These are phyloP conservation scores for Hura crepitans DNA, from an alignment of 441 rosid genomes.

Conservation along the genomic window DNA sequence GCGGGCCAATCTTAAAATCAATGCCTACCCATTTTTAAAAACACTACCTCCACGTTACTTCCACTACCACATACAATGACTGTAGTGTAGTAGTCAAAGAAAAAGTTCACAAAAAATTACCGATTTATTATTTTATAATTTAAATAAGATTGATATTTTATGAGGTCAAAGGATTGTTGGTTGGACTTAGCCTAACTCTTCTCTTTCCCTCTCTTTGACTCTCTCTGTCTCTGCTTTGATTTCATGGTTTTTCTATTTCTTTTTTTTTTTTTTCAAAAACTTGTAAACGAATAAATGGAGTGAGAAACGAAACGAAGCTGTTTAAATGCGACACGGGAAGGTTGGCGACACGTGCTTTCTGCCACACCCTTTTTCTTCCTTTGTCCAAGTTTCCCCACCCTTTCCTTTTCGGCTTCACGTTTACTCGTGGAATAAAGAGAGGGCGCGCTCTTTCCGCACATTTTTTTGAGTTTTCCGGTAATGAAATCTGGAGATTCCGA, in stretches of 20 bases:
- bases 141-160: too few relatives aligned
- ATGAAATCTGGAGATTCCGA: conserved; percentile 11
- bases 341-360: conserved; percentile 38
- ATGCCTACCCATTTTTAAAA: background rate
- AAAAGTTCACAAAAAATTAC: background rate
- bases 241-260: too few relatives aligned
- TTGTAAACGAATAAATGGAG: background rate
- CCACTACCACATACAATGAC: too few relatives aligned
- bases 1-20: background rate
- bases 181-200: too few relatives aligned
- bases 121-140: too few relatives aligned
- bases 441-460: background rate
- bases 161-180: too few relatives aligned
- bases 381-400: conserved; percentile 15
- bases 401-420: background rate
- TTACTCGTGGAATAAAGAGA: background rate
- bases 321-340: conserved; percentile 13
- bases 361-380: conserved; percentile 14
- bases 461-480: background rate
- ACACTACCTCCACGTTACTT: background rate
- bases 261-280: too few relatives aligned
- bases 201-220: too few relatives aligned
- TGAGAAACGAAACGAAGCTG: background rate
- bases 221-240: background rate
- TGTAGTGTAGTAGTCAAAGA: background rate